Evolutionary conservation across 768 basidiomycete genomes (phyloP), one percentile per base, ranked within the genome.

Genomic region (Fomitopsis pulvina): DNA sequence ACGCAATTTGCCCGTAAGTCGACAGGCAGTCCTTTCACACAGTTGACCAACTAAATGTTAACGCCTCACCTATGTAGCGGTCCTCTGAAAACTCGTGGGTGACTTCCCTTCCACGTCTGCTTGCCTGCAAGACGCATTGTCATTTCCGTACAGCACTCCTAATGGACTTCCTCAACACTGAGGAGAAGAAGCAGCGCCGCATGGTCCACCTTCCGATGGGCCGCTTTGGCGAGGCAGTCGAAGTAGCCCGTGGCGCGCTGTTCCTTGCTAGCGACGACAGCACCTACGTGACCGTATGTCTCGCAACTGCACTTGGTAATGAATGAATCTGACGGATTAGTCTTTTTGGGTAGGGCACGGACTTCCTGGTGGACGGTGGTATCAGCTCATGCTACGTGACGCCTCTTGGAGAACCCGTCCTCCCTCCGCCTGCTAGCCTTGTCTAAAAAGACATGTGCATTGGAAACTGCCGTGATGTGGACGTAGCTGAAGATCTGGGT

Each of bases 81-180:
- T 12, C 94, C 95, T 28, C 78, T 99, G 53, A 91, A 90, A 69
- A 98, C 95, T 26, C 93, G 92, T 92, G 68, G 68, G 87, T 26
- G 51, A 28, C 46, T 20, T 41, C 25, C 14, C 42, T n/a, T 25
- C 9, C 28, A 3, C 22, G 18, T 32, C 29, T 22, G 3, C 25
- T 12, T 14, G 4, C 25, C 38, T 10, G n/a, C n/a, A n/a, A n/a
- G n/a, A n/a, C n/a, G n/a, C n/a, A n/a, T n/a, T n/a, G n/a, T n/a
- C 25, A 26, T 16, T 10, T 21, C 43, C 26, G 42, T 50, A 27
- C 62, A 94, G 92, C 94, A 32, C 82, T 99, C 41, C 76, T 99
- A 25, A 99, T 99, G 96, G 86, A 98, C 68, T 99, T 95, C 78
- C 79, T 99, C 62, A 81, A 98, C 68, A 97, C 96, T 18, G 74